Evolutionary conservation across 257 asterid species (phyloP), one percentile per base, ranked within the genome.

Genomic region (Haberlea rhodopensis): DNA sequence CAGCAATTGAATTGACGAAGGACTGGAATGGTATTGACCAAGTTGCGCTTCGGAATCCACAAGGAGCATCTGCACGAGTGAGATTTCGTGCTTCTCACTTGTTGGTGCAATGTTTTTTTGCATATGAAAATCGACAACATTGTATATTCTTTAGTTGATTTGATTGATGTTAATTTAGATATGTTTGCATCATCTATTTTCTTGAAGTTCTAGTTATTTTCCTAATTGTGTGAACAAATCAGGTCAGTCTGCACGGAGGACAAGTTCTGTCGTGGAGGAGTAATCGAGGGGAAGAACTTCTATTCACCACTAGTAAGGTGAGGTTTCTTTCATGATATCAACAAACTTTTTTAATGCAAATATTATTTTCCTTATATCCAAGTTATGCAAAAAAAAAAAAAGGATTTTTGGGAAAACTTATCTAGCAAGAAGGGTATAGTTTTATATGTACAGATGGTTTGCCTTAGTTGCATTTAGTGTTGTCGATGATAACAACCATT

Each of bases 181-280:
- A 71, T 65, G 59, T 49, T 70, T 63, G 51, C 24, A 31, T 53
- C 46, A 52, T 15, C n/a, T 40, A 48, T 69, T 71, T 16, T 46
- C 6, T 70, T 29, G 10, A 63, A 28, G 48, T 67, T 74, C 15
- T 49, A 37, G 22, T 31, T 37, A n/a, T 29, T 40, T 22, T 24
- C 57, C n/a, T 60, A 56, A 34, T 57, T 60, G 29, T 18, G 53
- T 13, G 9, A 22, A 54, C 73, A 31, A 58, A 53, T 22, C 80
- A 92, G 99, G 90, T 92, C 34, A 89, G 96, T 79, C 69, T 92
- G 84, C 84, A 82, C 5, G 99, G 99, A 60, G 99, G 90, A 65
- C 96, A 87, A 74, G 91, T 92, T 62, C 77, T 86, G 70, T 92
- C 99, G 0, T 92, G 99, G 99, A 80, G 95, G 78, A 87, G 82